Evolutionary conservation across 805 yeast genomes (phyloP), one percentile per base, ranked within the genome.

Genomic region (Candida piceae): DNA sequence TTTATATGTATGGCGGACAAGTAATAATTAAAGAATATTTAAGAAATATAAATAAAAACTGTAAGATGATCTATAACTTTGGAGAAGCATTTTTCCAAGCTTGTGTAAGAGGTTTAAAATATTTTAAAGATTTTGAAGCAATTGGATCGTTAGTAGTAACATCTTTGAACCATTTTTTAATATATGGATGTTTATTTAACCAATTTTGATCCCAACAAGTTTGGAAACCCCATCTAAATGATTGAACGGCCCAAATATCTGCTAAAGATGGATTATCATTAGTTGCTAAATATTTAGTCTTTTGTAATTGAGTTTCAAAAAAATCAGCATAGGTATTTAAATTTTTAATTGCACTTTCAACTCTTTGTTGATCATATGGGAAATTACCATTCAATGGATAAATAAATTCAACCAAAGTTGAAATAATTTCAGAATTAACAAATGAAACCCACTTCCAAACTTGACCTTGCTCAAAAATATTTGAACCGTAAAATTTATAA

Each of bases 371-470:
- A 76, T 79, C 75, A 76, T 75, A 83, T 41, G 89, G 86, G 31
- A 44, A 55, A 24, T 48, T 57, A 53, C 95, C 95, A 31, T 57
- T 51, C 34, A 80, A 55, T 48, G 87, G 82, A 40, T 58, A 57
- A 64, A 83, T 74, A 45, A 73, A 71, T 20, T 45, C 55, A 42
- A 71, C 74, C 34, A 69, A 44, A 39, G 61, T 49, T 29, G 67
- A 53, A 39, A 79, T 55, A 34, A 80, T 46, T 51, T 89, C 95
- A 48, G 71, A 53, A 73, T 80, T 86, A 58, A 80, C 66, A 46
- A 80, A 64, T 3, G 94, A 83, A 59, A 78, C 55, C 95, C 95
- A 88, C 66, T 70, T 76, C 51, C 85, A 58, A 53, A 84, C 68
- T 52, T 62, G 62, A 39, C 80, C 84, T 54, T 73, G 69, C 52